Conservation (phyloP, 371 early-diverging fungal genomes). For the Apophysomyces variabilis region DNA sequence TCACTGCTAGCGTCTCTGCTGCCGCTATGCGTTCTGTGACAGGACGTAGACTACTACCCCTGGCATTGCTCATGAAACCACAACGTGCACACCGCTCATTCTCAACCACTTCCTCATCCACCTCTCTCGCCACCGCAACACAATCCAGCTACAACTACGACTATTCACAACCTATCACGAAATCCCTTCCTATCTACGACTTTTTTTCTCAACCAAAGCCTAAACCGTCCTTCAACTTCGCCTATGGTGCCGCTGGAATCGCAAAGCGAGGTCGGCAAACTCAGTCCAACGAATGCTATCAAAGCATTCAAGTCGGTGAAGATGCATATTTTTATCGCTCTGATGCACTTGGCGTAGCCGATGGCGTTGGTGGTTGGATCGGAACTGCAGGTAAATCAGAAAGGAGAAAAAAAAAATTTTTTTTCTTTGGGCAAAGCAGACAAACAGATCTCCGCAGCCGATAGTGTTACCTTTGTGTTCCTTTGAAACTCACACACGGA, state of each 20-base stretch:
- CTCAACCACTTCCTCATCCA: neutral
- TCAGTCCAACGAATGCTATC: constrained; percentile 38
- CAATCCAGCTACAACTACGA: constrained; percentile 6
- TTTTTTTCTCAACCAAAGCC: constrained; percentile 32
- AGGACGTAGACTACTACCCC: neutral
- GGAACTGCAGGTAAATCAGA: constrained; percentile 34
- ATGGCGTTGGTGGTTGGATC: constrained; percentile 83
- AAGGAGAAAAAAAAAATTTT: constrained; percentile 14
- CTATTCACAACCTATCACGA: constrained; percentile 1
- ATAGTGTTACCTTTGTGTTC: neutral
- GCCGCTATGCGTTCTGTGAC: neutral
- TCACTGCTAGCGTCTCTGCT: neutral
- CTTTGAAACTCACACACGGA: neutral
- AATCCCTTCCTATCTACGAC: constrained; percentile 25
- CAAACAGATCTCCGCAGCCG: constrained; percentile 1
- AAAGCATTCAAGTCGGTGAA: constrained; percentile 75
- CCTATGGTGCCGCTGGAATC: constrained; percentile 77
- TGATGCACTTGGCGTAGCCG: constrained; percentile 79
- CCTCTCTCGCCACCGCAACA: constrained; percentile 1
- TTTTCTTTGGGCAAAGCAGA: neutral
- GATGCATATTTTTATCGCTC: constrained; percentile 75
- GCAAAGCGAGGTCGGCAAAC: constrained; percentile 58
- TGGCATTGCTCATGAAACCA: neutral
- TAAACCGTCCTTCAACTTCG: constrained; percentile 62
- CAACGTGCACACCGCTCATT: neutral